Conservation (phyloP, 2,329 filamentous ascomycete species). For the Ilyonectria mors-panacis region DNA sequence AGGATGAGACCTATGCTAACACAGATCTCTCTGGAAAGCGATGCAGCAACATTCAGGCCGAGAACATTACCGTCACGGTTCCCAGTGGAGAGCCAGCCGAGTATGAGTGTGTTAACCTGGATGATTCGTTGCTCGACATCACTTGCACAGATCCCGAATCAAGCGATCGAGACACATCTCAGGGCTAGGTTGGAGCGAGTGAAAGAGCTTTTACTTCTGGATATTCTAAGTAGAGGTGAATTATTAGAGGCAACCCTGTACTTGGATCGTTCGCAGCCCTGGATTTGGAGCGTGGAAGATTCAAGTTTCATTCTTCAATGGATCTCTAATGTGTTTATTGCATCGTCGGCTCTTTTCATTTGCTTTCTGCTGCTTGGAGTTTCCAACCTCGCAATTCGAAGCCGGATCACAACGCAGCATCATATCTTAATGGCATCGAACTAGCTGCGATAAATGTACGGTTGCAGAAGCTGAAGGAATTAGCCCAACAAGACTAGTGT, state of each 20-base stretch:
- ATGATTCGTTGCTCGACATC: constrained; percentile 34
- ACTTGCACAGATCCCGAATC: constrained; percentile 34
- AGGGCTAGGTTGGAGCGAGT: constrained; percentile 10
- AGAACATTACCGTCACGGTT: constrained; percentile 43
- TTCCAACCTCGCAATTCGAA: background rate
- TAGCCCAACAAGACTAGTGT: too few species aligned
- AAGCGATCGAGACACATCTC: constrained; percentile 34
- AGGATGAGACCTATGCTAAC: background rate
- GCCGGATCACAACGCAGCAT: too few species aligned
- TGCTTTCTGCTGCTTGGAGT: background rate
- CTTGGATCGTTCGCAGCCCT: background rate
- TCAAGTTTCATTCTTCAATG: background rate
- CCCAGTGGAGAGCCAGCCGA: constrained; percentile 42
- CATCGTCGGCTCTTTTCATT: background rate
- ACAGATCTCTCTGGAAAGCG: constrained; percentile 23
- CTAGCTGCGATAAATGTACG: too few species aligned
- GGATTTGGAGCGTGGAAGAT: background rate
- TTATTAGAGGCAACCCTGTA: background rate
- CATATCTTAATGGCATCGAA: too few species aligned
- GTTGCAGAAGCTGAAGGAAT: too few species aligned
- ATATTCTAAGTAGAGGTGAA: background rate
- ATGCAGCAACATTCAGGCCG: constrained; percentile 42
- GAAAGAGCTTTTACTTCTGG: background rate
- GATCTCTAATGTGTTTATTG: background rate
- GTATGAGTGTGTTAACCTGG: constrained; percentile 44